phyloP scores from a whole-genome alignment of 495 filamentous ascomycete species.

The Xylaria longipes region DNA sequence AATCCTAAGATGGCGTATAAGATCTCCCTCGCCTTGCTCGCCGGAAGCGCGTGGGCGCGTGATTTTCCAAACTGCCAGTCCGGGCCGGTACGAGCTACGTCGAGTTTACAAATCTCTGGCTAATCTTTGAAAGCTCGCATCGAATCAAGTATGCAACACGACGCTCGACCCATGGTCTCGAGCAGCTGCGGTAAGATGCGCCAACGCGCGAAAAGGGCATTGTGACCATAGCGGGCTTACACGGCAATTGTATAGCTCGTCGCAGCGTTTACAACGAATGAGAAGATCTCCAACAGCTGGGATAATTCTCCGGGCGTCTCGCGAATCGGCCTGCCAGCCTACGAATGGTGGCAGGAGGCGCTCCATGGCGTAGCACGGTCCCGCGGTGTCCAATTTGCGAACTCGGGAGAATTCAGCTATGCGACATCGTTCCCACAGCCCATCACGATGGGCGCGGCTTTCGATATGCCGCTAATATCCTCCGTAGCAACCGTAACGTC shows the following conservation, averaged over 20 bases:
- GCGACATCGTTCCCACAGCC: slow-evolving; percentile 69
- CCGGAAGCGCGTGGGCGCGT: slow-evolving; percentile 14
- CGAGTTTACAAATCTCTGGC: neutral
- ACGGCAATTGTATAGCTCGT: slow-evolving; percentile 29
- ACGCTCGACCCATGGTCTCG: slow-evolving; percentile 43
- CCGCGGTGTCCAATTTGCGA: slow-evolving; percentile 40
- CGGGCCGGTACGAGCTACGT: slow-evolving; percentile 9
- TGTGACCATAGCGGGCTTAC: neutral
- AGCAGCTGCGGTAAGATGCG: slow-evolving; percentile 48
- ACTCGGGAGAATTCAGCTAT: slow-evolving; percentile 52
- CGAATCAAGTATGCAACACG: slow-evolving; percentile 52
- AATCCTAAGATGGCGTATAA: neutral
- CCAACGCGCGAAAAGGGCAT: neutral
- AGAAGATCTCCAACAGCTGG: slow-evolving; percentile 64
- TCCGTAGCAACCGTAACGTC: slow-evolving; percentile 62
- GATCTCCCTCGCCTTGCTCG: slow-evolving; percentile 7
- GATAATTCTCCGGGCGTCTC: slow-evolving; percentile 62
- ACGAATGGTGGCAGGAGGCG: slow-evolving; percentile 62
- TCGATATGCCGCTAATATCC: slow-evolving; percentile 65
- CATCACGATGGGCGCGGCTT: slow-evolving; percentile 64
- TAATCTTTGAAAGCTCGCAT: slow-evolving; percentile 37
- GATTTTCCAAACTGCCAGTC: slow-evolving; percentile 25
- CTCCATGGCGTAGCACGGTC: slow-evolving; percentile 52
- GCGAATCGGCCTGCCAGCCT: slow-evolving; percentile 54
- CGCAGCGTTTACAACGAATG: slow-evolving; percentile 37